Percentiles rank a stretch among this genome's conserved stretches.
Conservation (phyloP, 495 filamentous ascomycete species). For the Staphylotrichum longicolle region DNA sequence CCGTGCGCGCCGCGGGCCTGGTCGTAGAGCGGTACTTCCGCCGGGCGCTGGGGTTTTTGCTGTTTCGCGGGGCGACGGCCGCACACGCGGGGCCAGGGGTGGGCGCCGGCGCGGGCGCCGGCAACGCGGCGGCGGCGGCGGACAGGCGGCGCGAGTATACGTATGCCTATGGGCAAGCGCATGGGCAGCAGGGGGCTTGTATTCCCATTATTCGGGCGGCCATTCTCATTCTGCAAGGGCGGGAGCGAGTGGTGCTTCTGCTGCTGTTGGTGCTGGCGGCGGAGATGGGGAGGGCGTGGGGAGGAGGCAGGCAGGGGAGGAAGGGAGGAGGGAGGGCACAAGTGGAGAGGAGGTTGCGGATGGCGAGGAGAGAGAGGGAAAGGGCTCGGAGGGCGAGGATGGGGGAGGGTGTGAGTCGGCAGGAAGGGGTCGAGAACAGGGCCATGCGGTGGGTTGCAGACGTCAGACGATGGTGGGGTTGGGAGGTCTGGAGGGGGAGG, state of each 20-base stretch:
- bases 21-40: not conserved
- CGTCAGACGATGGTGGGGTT: not conserved
- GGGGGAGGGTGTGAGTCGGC: not conserved
- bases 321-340: not conserved
- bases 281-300: not conserved
- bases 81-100: too few species aligned
- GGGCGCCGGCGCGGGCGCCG: too few species aligned
- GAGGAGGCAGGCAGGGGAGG: not conserved
- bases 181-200: too few species aligned
- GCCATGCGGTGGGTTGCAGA: not conserved
- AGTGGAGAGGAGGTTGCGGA: not conserved
- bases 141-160: too few species aligned
- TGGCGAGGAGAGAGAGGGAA: constrained; percentile 1
- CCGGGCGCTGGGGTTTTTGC: not conserved
- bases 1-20: not conserved
- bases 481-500: not conserved
- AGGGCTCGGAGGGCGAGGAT: not conserved
- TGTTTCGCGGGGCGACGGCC: not conserved
- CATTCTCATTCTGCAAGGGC: too few species aligned
- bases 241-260: not conserved
- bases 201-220: too few species aligned
- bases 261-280: not conserved
- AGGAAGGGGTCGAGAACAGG: too few species aligned
- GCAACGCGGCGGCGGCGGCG: too few species aligned
- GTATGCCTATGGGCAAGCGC: too few species aligned